phyloP scores from a whole-genome alignment of 1,284 basidiomycete genomes.

The Porogramme epimiltina region DNA sequence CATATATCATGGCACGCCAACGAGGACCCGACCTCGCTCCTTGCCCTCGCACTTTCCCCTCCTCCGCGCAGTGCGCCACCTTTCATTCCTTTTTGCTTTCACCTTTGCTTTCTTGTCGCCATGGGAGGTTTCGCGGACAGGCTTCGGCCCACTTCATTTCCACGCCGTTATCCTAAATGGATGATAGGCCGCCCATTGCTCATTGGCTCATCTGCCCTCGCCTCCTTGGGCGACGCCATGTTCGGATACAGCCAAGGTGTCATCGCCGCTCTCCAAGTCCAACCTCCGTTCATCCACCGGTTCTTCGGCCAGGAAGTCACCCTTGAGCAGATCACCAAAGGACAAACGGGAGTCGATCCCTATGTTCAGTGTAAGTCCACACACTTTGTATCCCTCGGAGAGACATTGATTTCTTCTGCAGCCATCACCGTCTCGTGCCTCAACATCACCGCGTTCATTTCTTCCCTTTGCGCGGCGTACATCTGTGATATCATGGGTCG shows the following conservation, averaged over 20 bases:
- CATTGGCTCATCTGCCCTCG: conserved; percentile 50
- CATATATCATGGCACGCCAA: no score
- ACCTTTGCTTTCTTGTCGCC: neutral
- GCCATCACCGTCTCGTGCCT: conserved; percentile 54
- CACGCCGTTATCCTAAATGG: conserved; percentile 50
- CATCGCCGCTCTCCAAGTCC: conserved; percentile 52
- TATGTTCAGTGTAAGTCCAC: conserved; percentile 43
- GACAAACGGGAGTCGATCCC: conserved; percentile 47
- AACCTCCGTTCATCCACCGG: conserved; percentile 50
- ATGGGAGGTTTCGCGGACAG: conserved; percentile 10
- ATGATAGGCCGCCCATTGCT: conserved; percentile 53
- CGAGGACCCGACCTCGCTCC: no score
- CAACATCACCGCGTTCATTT: conserved; percentile 51
- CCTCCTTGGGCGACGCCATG: conserved; percentile 56
- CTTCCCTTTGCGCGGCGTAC: conserved; percentile 49
- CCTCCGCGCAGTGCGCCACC: no score
- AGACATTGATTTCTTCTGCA: conserved; percentile 24
- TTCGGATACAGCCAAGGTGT: conserved; percentile 58
- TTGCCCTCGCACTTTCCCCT: no score
- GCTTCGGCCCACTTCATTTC: conserved; percentile 36
- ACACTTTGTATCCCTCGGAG: neutral
- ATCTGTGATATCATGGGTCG: conserved; percentile 51
- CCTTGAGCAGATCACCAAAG: conserved; percentile 42
- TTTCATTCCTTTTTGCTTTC: neutral
- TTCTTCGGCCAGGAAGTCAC: conserved; percentile 49